Evolutionary conservation across 805 yeast genomes (phyloP).

Genomic region (Zygosaccharomyces gambellarensis): DNA sequence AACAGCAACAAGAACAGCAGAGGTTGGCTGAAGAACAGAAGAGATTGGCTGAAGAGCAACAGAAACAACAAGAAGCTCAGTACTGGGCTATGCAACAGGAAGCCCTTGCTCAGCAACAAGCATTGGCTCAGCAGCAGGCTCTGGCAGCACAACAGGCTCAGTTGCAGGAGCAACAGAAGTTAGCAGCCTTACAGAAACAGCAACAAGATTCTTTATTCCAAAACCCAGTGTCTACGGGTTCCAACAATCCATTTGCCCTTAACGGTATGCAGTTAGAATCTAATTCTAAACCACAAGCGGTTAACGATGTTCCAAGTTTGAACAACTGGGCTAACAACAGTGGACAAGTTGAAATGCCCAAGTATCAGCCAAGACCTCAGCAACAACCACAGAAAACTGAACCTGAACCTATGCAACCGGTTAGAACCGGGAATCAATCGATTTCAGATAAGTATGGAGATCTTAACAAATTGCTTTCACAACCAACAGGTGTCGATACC

Average conservation of each 20-base stretch:
- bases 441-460: slow-evolving; percentile 61
- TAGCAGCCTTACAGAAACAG: slow-evolving; percentile 18
- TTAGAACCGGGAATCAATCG: slow-evolving; percentile 49
- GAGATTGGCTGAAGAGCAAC: slow-evolving; percentile 15
- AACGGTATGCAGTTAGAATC: slow-evolving; percentile 17
- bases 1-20: slow-evolving; percentile 29
- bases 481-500: slow-evolving; percentile 90
- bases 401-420: slow-evolving; percentile 33
- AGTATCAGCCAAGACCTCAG: slow-evolving; percentile 15
- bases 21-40: slow-evolving; percentile 11
- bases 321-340: slow-evolving; percentile 2
- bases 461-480: slow-evolving; percentile 70
- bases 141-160: slow-evolving; percentile 25
- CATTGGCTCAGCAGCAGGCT: slow-evolving; percentile 35
- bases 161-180: slow-evolving; percentile 24
- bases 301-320: slow-evolving; percentile 1
- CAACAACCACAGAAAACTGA: slow-evolving; percentile 20
- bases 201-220: slow-evolving; percentile 41
- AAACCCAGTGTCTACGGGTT: slow-evolving; percentile 59
- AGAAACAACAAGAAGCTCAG: slow-evolving; percentile 18
- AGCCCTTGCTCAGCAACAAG: slow-evolving; percentile 26
- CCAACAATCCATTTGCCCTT: slow-evolving; percentile 75
- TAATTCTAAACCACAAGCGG: slow-evolving; percentile 5
- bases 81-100: slow-evolving; percentile 30
- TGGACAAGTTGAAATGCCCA: slow-evolving; percentile 11